Base-by-base conservation (phyloP, 2,329 filamentous ascomycete species). In the Cercospora sp. region DNA sequence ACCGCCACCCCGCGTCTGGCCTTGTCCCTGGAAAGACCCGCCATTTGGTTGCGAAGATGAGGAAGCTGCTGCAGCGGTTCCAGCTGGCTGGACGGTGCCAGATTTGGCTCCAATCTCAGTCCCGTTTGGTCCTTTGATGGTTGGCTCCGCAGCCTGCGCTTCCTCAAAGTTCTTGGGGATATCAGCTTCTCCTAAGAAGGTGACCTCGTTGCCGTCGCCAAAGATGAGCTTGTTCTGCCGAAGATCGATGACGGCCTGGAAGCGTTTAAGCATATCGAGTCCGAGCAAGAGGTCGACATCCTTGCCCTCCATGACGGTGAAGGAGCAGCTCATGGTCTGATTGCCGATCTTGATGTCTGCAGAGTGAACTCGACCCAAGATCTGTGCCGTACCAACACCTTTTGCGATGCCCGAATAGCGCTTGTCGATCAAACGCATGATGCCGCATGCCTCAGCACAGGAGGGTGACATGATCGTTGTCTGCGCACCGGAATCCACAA, bases 221-320 rank as follows among this genome's bases (percentile, higher is more conserved):
- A 99, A 97, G 70, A 96, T 87, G 18, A 99, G 87, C 71, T 90
- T 91, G 75, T 95, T 93, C 76, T 90, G 90, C 71, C 89, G 87
- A 12, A 99, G 86, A 78, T 99, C 95, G 75, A 99, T 94, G 74
- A 87, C 91, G 40, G 94, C 95, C 80, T 97, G 94, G 80, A 98
- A 94, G 45, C 95, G 89, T 82, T 97, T 97, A 69, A 99, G 85
- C 92, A 99, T 99, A 79, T 99, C 95, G 51, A 99, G 83, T 3
- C 95, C 95, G 12, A 99, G 87, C 2, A 99, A 86, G 18, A 99
- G 85, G 78, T 98, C 95, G 26, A 99, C 95, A 63, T 93, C 89
- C 81, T 98, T 99, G 72, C 95, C 95, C 82, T 99, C 95, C 95
- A 99, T 99, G 77, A 99, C 95, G 3, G 95, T 99, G 80, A 99